A percentile compares a stretch with the other conserved stretches of the same genome.
phyloP scores from a whole-genome alignment of 306 rosid genomes.

The Cucumis melo region DNA sequence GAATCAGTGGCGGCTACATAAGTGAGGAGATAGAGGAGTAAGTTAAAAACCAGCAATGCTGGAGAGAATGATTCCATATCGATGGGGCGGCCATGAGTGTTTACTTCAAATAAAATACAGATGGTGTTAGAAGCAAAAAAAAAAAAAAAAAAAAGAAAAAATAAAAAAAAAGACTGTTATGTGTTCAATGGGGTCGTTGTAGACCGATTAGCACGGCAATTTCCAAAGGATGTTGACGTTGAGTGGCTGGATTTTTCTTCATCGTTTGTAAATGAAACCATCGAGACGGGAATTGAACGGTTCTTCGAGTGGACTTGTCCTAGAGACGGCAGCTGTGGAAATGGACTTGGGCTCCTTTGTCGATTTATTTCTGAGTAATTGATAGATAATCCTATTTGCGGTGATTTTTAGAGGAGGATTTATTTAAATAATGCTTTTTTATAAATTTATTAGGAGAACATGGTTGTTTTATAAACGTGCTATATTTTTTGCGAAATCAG shows the following conservation, averaged over 20 bases:
- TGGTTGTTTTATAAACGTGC: no score
- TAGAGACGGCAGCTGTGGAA: background rate
- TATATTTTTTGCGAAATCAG: no score
- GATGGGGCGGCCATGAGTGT: background rate
- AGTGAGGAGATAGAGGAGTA: background rate
- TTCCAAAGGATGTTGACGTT: background rate
- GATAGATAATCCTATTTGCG: no score
- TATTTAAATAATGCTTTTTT: no score
- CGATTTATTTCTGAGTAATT: no score
- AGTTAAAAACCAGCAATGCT: background rate
- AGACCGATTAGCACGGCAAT: background rate
- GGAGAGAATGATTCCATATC: conserved; percentile 6
- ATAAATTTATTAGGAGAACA: no score
- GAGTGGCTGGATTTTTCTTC: background rate
- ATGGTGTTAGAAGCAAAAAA: background rate
- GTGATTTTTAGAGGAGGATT: no score
- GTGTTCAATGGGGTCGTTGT: background rate
- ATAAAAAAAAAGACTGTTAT: no score
- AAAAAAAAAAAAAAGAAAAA: no score
- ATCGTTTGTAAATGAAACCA: background rate
- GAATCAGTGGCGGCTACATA: conserved; percentile 10
- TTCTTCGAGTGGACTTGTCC: background rate
- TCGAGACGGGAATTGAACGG: background rate
- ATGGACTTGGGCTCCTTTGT: no score
- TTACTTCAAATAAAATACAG: background rate